Evolutionary conservation across 176 grass and related monocot genomes (phyloP).

Genomic region (Phoenix dactylifera): DNA sequence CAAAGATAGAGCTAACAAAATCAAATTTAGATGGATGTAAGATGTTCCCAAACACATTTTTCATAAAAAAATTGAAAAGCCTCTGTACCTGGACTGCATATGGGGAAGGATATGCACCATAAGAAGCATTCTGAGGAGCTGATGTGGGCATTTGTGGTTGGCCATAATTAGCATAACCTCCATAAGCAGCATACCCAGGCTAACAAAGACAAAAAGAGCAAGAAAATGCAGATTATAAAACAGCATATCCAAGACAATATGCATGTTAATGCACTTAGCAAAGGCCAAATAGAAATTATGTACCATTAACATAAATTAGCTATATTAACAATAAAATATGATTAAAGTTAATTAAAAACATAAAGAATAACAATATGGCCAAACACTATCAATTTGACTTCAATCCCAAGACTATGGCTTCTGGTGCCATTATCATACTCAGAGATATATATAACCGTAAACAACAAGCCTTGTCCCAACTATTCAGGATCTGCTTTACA

Average conservation of each 20-base stretch:
- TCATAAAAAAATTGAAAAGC: conserved; percentile 4
- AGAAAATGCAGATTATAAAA: conserved; percentile 6
- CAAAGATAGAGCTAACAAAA: not conserved
- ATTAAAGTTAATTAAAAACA: no score
- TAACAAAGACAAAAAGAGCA: conserved; percentile 4
- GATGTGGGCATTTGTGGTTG: conserved; percentile 42
- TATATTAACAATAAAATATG: no score
- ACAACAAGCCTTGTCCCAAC: no score
- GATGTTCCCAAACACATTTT: conserved; percentile 1
- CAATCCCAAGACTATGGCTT: no score
- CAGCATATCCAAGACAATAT: not conserved
- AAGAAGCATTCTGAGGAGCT: conserved; percentile 54
- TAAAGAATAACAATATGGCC: no score
- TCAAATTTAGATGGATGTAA: not conserved
- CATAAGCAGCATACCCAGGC: conserved; percentile 50
- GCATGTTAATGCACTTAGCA: not conserved
- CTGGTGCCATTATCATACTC: no score
- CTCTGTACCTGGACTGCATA: conserved; percentile 57
- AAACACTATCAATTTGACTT: no score
- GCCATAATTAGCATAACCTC: conserved; percentile 46
- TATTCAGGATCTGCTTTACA: no score
- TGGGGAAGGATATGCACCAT: conserved; percentile 55
- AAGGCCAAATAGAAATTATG: not conserved
- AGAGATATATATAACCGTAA: no score
- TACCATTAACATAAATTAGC: no score